A percentile compares a stretch with the other conserved stretches of the same genome.
phyloP scores from a whole-genome alignment of 139 green algal species.

The Nannochloris sp. region DNA sequence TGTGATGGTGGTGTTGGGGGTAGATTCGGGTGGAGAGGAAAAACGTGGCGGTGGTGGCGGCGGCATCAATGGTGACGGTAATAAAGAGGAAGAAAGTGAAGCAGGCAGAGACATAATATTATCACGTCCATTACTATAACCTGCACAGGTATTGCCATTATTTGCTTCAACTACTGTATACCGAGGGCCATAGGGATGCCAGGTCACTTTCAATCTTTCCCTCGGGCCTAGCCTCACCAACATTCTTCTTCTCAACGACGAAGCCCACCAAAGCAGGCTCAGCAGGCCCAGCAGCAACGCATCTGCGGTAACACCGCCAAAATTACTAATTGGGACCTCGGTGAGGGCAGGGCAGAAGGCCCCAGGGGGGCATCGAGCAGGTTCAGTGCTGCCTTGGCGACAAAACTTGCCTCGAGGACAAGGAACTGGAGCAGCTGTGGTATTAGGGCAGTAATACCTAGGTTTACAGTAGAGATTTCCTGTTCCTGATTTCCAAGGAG shows the following conservation, averaged over 20 bases:
- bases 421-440: constrained; percentile 2
- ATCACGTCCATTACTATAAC: no score
- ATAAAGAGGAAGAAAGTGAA: no score
- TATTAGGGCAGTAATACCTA: constrained; percentile 45
- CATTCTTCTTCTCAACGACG: constrained; percentile 10
- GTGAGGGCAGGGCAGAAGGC: constrained; percentile 28
- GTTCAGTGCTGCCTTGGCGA: constrained; percentile 24
- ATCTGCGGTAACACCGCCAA: constrained; percentile 27
- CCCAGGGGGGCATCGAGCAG: constrained; percentile 33
- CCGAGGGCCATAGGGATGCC: no score
- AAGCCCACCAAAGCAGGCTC: constrained; percentile 25
- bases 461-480: constrained; percentile 36
- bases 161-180: no score
- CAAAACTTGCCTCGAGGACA: constrained; percentile 42
- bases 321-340: constrained; percentile 33
- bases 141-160: no score
- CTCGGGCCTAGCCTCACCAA: constrained; percentile 13
- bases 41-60: not conserved
- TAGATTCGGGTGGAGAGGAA: constrained; percentile 5
- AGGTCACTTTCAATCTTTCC: constrained; percentile 31
- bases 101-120: no score
- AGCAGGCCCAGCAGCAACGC: constrained; percentile 31
- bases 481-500: constrained; percentile 19
- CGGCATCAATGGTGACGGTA: no score
- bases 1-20: constrained; percentile 10